These are phyloP conservation scores for Plasmodium blacklocki DNA, from an alignment of 169 alveolate genomes.

Conservation along the genomic window DNA sequence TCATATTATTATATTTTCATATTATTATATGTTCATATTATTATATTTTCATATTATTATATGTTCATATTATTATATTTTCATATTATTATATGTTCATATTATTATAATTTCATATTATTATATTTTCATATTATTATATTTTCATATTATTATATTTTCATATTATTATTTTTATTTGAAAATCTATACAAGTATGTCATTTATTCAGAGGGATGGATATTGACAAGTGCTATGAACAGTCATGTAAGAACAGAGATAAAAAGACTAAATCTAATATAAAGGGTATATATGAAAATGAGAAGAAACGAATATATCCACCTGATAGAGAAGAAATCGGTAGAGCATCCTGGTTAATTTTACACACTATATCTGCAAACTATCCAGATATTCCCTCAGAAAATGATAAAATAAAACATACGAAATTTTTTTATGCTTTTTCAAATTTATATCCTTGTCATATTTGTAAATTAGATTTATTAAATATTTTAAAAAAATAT, in stretches of 20 bases:
- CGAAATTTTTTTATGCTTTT: constrained; percentile 83
- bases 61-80: too few relatives aligned
- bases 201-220: constrained; percentile 1
- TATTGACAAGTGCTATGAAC: constrained; percentile 48
- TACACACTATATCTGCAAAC: constrained; percentile 88
- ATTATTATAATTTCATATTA: too few relatives aligned
- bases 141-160: too few relatives aligned
- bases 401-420: constrained; percentile 73
- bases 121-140: too few relatives aligned
- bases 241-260: constrained; percentile 35
- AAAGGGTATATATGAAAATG: background rate
- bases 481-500: constrained; percentile 74
- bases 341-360: constrained; percentile 87
- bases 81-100: too few relatives aligned
- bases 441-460: constrained; percentile 88
- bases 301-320: constrained; percentile 74
- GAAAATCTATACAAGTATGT: background rate
- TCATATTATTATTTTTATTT: too few relatives aligned
- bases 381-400: constrained; percentile 86
- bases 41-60: too few relatives aligned
- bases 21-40: too few relatives aligned
- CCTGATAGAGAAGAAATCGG: constrained; percentile 89
- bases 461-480: constrained; percentile 85
- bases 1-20: too few relatives aligned
- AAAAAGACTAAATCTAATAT: constrained; percentile 19